Percentiles rank a stretch among this genome's conserved stretches.
Evolutionary conservation across 176 grass and related monocot species (phyloP).

Genomic region (Melocanna baccifera): DNA sequence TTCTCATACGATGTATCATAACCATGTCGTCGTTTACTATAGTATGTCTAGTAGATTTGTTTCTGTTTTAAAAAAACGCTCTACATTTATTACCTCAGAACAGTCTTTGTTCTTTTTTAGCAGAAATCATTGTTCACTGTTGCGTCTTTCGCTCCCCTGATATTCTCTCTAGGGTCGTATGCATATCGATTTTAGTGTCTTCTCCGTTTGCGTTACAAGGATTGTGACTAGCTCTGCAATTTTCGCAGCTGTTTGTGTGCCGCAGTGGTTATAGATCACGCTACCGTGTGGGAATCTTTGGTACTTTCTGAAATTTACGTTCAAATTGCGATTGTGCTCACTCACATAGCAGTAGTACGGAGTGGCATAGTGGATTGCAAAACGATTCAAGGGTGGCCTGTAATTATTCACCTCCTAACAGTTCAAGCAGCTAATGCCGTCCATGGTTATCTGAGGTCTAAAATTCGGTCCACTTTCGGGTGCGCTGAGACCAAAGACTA

Average conservation of each 20-base stretch:
- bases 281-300: neutral
- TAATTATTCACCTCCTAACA: neutral
- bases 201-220: neutral
- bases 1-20: neutral
- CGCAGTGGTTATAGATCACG: neutral
- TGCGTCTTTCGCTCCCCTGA: neutral
- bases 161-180: neutral
- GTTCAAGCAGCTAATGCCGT: neutral
- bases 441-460: neutral
- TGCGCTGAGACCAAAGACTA: neutral
- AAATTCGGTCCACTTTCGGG: neutral
- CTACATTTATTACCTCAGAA: neutral
- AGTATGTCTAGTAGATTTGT: constrained; percentile 32
- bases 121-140: constrained; percentile 5
- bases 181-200: neutral
- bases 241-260: neutral
- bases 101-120: neutral
- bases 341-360: neutral
- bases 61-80: neutral
- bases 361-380: neutral
- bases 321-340: neutral
- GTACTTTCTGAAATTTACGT: neutral
- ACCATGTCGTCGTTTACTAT: neutral
- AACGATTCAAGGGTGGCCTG: neutral
- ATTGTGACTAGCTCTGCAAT: neutral